A percentile compares a stretch with the other conserved stretches of the same genome.
phyloP scores from a whole-genome alignment of 768 basidiomycete genomes.

The Pisolithus albus region DNA sequence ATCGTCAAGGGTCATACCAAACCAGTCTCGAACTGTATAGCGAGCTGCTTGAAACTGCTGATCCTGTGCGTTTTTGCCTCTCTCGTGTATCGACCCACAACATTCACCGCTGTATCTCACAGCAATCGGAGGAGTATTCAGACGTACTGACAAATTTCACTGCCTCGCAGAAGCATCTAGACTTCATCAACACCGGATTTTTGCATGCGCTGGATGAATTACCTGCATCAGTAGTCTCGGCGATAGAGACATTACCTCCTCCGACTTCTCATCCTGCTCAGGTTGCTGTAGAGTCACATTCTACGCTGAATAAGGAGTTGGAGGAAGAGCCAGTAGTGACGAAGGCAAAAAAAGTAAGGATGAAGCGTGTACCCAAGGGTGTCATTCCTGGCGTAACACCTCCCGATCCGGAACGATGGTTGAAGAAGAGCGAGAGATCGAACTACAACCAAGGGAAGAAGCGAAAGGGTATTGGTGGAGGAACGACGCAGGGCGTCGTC shows the following conservation, averaged over 20 bases:
- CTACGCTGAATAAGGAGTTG: slow-evolving; percentile 20
- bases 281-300: slow-evolving; percentile 19
- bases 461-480: slow-evolving; percentile 46
- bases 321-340: slow-evolving; percentile 31
- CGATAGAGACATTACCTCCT: slow-evolving; percentile 58
- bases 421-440: slow-evolving; percentile 79
- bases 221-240: slow-evolving; percentile 42
- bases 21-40: slow-evolving; percentile 72
- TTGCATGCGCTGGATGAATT: slow-evolving; percentile 56
- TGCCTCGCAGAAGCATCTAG: slow-evolving; percentile 74
- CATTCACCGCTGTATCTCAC: slow-evolving; percentile 5
- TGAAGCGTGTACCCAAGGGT: slow-evolving; percentile 66
- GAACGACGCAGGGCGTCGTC: slow-evolving; percentile 63
- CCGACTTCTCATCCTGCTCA: slow-evolving; percentile 38
- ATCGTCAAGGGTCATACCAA: slow-evolving; percentile 72
- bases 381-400: slow-evolving; percentile 75
- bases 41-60: slow-evolving; percentile 69
- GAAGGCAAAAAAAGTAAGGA: slow-evolving; percentile 48
- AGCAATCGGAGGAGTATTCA: slow-evolving; percentile 84
- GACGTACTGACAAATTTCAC: slow-evolving; percentile 83
- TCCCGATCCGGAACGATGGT: slow-evolving; percentile 83
- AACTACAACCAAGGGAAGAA: slow-evolving; percentile 45
- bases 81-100: slow-evolving; percentile 3
- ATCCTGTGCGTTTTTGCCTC: slow-evolving; percentile 50
- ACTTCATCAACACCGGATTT: slow-evolving; percentile 73